Percentiles rank a stretch among this genome's conserved stretches.
phyloP scores from a whole-genome alignment of 371 early-diverging fungal species.

The Syncephalastrum sp. region DNA sequence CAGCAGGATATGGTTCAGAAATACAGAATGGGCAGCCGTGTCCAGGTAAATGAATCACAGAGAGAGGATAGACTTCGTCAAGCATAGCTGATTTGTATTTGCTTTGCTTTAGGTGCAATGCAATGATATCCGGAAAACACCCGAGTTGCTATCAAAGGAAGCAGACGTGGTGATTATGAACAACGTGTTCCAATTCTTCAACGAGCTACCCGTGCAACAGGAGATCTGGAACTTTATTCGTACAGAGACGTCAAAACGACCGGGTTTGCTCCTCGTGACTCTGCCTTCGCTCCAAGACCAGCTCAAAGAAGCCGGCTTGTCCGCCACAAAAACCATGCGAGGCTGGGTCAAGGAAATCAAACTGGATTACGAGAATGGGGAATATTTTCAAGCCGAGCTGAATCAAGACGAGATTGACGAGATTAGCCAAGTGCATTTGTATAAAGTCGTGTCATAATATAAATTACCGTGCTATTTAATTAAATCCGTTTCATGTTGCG shows the following conservation, averaged over 20 bases:
- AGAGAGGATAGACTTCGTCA: neutral
- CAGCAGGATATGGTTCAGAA: conserved; percentile 57
- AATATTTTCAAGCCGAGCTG: conserved; percentile 38
- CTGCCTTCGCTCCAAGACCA: conserved; percentile 63
- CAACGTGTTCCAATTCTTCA: conserved; percentile 68
- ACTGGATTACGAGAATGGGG: conserved; percentile 38
- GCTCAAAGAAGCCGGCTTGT: conserved; percentile 53
- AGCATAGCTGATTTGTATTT: too few relatives aligned
- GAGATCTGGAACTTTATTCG: conserved; percentile 61
- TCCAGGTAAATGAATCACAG: conserved; percentile 37
- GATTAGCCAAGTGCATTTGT: conserved; percentile 61
- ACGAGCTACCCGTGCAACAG: conserved; percentile 49
- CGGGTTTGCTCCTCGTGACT: conserved; percentile 54
- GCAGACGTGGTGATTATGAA: conserved; percentile 63
- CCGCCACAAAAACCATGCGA: conserved; percentile 35
- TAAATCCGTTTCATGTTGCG: conserved; percentile 4
- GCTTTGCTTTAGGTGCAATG: conserved; percentile 34
- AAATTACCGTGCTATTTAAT: conserved; percentile 2
- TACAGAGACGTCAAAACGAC: conserved; percentile 43
- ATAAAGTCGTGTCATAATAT: conserved; percentile 49
- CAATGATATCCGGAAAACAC: conserved; percentile 50
- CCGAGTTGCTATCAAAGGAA: conserved; percentile 38
- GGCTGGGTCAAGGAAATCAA: conserved; percentile 53
- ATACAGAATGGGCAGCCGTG: conserved; percentile 55
- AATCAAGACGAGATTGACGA: conserved; percentile 57